Evolutionary conservation across 257 asterid genomes (phyloP), one percentile per base, ranked within the genome.

Genomic region (Solanum paucissectum): DNA sequence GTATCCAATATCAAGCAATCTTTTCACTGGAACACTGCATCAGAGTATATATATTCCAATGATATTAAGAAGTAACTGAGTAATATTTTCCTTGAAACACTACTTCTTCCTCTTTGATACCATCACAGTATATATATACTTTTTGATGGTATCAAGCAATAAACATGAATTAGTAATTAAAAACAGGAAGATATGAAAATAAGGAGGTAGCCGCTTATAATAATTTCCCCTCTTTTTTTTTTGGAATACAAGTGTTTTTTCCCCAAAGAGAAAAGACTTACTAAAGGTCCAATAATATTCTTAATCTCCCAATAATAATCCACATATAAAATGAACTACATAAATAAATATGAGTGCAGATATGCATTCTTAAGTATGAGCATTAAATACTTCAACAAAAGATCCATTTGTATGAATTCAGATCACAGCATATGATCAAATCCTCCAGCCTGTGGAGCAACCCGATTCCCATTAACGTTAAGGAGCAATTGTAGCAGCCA

Each of bases 401-500:
- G 21, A 76, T 44, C 38, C 21, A 79, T 34, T 44, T 79, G 37
- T 42, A 75, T 71, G 72, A 49, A 76, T 33, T 88, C 74, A 91
- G 88, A 49, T 91, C 88, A 89, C 90, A 89, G 86, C 90, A 92
- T 87, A 87, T 29, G 98, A 68, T 95, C 98, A 58, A 96, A 33
- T 33, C 93, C 95, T 23, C 92, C 95, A 42, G 94, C 98, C 3
- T 93, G 98, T 92, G 93, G 84, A n/a, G 91, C 89, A 72, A 90
- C 94, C 75, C 95, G 92, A 62, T 96, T 93, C 83, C 93, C 96
- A 88, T 94, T 96, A 86, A 95, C 95, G 23, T 95, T 96, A 92
- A 58, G 91, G 84, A 94, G 91, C 93, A 95, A 88, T 49, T 95
- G 98, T 38, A 94, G 98, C n/a, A 95, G 88, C 98, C 99, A 96